Conservation (phyloP, 2,329 filamentous ascomycete species). For the Remersonia thermophila region DNA sequence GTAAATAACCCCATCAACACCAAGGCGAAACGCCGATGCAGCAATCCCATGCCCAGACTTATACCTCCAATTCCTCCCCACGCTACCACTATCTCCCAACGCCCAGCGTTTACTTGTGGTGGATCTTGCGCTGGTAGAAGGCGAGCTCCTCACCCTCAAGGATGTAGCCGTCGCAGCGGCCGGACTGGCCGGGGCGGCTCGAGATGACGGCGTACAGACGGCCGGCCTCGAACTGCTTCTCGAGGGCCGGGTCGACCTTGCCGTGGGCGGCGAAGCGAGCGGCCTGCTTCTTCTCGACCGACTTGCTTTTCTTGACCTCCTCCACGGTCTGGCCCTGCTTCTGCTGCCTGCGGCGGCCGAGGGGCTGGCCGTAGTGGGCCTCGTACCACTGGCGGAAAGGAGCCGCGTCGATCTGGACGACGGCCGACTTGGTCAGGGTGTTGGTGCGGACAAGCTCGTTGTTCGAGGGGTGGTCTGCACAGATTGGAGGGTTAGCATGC, state of each 20-base stretch:
- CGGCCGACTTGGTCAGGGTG: constrained; percentile 97
- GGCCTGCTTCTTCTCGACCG: constrained; percentile 92
- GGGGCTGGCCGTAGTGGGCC: constrained; percentile 88
- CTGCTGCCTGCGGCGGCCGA: constrained; percentile 86
- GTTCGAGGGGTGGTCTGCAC: constrained; percentile 83
- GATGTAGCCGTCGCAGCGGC: constrained; percentile 93
- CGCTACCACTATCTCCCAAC: neutral
- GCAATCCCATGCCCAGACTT: constrained; percentile 11
- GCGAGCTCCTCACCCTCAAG: constrained; percentile 98
- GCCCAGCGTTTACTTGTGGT: constrained; percentile 67
- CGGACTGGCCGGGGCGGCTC: constrained; percentile 91
- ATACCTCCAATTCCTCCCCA: constrained; percentile 8
- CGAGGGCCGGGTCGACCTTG: constrained; percentile 85
- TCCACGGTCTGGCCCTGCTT: constrained; percentile 57
- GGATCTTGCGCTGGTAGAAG: constrained; percentile 99
- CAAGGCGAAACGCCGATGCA: constrained; percentile 14
- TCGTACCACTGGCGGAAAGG: constrained; percentile 99
- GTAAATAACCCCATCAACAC: constrained; percentile 16
- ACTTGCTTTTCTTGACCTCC: constrained; percentile 85
- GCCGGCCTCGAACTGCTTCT: constrained; percentile 99
- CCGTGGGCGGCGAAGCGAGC: constrained; percentile 67
- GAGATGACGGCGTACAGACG: constrained; percentile 89
- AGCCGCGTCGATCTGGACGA: constrained; percentile 96
- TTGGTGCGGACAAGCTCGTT: constrained; percentile 99
- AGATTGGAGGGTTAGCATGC: constrained; percentile 1